phyloP scores from a whole-genome alignment of 192 early-diverging fungal species.

The Chytriomyces sp. region DNA sequence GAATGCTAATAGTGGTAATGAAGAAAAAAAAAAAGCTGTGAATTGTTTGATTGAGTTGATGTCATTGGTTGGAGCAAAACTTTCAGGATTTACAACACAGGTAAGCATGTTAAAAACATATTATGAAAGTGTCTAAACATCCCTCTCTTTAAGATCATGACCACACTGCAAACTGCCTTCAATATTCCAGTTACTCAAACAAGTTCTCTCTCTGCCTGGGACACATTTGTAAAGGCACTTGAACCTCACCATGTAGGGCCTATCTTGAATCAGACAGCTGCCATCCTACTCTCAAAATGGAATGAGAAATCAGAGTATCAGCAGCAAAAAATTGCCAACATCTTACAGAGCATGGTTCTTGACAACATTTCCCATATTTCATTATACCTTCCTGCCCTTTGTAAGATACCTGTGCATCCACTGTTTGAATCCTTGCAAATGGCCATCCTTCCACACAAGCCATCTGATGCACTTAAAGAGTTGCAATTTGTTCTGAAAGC shows the following conservation, averaged over 20 bases:
- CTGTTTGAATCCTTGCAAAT: constrained; percentile 29
- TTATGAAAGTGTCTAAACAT: too few species aligned
- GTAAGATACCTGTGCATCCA: constrained; percentile 25
- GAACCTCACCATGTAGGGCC: constrained; percentile 23
- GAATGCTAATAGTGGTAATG: background rate
- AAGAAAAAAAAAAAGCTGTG: constrained; percentile 33
- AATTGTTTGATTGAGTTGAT: constrained; percentile 37
- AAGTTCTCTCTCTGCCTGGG: constrained; percentile 41
- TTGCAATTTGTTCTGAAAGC: constrained; percentile 31
- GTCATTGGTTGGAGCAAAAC: constrained; percentile 32
- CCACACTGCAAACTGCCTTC: constrained; percentile 46
- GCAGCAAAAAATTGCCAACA: constrained; percentile 14
- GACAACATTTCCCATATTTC: constrained; percentile 3
- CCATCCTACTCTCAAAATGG: constrained; percentile 26
- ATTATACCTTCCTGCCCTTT: constrained; percentile 26
- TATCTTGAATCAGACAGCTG: constrained; percentile 38
- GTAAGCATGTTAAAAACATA: too few species aligned
- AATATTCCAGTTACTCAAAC: constrained; percentile 26
- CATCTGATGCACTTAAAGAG: background rate
- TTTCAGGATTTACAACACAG: too few species aligned
- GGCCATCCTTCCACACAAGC: constrained; percentile 5
- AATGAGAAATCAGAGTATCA: constrained; percentile 26
- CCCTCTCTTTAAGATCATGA: constrained; percentile 36
- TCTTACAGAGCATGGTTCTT: constrained; percentile 42
- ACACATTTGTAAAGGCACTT: constrained; percentile 35